Evolutionary conservation across 176 grass and related monocot species (phyloP).

Genomic region (Cenchrus purpureus): DNA sequence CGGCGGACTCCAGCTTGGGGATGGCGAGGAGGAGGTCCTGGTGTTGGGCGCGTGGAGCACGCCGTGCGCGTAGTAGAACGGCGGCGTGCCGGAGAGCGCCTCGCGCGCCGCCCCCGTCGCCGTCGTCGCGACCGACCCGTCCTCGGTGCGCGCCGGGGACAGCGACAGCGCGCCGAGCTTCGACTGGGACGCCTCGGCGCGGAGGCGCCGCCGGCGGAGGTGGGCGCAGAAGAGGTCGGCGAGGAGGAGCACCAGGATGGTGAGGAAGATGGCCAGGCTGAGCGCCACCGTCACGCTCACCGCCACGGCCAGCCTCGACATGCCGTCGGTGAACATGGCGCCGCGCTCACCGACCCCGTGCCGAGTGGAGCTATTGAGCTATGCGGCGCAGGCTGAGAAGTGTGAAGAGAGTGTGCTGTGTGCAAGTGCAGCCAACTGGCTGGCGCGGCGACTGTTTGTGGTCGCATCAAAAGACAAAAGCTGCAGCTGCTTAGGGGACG

Average conservation of each 20-base stretch:
- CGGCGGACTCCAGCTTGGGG: slow-evolving; percentile 53
- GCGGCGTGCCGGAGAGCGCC: slow-evolving; percentile 52
- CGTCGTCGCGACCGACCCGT: slow-evolving; percentile 34
- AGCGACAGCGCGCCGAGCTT: background rate
- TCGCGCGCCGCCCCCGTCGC: background rate
- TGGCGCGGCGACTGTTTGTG: slow-evolving; percentile 9
- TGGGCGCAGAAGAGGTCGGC: slow-evolving; percentile 63
- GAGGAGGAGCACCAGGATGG: slow-evolving; percentile 55
- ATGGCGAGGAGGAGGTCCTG: slow-evolving; percentile 62
- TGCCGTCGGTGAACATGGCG: slow-evolving; percentile 51
- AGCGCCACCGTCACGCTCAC: slow-evolving; percentile 55
- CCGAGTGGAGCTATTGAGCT: background rate
- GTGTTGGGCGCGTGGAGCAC: slow-evolving; percentile 46
- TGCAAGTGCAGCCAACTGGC: background rate
- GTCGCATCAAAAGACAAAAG: slow-evolving; percentile 34
- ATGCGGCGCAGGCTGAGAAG: background rate
- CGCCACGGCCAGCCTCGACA: slow-evolving; percentile 51
- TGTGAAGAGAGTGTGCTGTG: background rate
- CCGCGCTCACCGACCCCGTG: background rate
- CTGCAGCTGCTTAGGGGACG: slow-evolving; percentile 27
- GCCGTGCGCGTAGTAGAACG: slow-evolving; percentile 66
- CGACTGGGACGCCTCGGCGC: background rate
- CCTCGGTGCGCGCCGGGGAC: slow-evolving; percentile 30
- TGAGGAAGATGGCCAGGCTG: slow-evolving; percentile 57
- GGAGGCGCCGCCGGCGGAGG: slow-evolving; percentile 37